Evolutionary conservation across 352 stramenopile genomes (phyloP).

Genomic region (Pythium vanterpoolii): DNA sequence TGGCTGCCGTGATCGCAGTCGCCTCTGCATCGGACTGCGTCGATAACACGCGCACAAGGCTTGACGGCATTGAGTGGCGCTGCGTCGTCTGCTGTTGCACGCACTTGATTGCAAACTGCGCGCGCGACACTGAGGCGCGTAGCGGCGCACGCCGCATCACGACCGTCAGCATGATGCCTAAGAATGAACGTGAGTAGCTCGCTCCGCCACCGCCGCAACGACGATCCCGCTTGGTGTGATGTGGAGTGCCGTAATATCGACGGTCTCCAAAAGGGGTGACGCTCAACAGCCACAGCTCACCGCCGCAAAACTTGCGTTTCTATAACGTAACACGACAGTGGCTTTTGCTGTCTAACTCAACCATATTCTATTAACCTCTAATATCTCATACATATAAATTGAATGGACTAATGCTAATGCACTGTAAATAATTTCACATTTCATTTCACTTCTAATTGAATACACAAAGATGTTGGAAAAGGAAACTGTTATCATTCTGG

Average conservation of each 20-base stretch:
- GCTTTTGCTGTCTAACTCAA: too few relatives aligned
- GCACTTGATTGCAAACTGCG: background rate
- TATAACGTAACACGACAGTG: background rate
- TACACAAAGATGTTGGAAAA: background rate
- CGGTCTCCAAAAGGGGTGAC: background rate
- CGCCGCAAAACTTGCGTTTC: background rate
- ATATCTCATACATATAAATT: too few relatives aligned
- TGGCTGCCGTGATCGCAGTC: conserved; percentile 27
- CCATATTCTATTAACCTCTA: too few relatives aligned
- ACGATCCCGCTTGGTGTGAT: conserved; percentile 20
- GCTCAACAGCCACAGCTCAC: background rate
- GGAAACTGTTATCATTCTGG: conserved; percentile 24
- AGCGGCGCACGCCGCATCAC: conserved; percentile 15
- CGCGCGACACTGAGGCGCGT: background rate
- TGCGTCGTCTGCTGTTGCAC: conserved; percentile 11
- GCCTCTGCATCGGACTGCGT: conserved; percentile 51
- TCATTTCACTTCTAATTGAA: background rate
- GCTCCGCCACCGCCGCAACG: conserved; percentile 13
- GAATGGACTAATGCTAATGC: background rate
- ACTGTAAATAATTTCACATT: background rate
- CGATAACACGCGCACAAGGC: conserved; percentile 54
- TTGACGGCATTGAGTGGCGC: conserved; percentile 3
- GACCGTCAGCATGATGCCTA: conserved; percentile 20
- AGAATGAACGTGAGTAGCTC: background rate
- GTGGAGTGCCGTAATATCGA: conserved; percentile 8